Evolutionary conservation across 2,329 filamentous ascomycete species (phyloP), one percentile per base, ranked within the genome.

Genomic region (Alternaria angustiovoidea): DNA sequence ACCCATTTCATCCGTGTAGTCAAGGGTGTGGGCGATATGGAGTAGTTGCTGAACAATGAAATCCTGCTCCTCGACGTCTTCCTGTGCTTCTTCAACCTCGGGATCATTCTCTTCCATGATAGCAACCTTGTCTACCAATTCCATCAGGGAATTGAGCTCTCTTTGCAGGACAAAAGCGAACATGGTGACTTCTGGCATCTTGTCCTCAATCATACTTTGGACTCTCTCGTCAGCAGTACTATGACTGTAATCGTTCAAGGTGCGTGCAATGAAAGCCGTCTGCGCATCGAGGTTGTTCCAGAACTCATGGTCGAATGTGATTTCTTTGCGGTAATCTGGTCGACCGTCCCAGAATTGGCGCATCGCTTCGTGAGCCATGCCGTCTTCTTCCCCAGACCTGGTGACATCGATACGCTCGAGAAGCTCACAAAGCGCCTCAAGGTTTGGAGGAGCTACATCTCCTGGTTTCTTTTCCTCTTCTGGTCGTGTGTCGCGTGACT

Each of bases 1-100:
- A 51, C 95, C 95, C 64, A 97, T 92, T 78, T 98, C 95, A 74
- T 99, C 95, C n/a, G 92, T 94, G 79, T 98, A 99, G 79, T 99
- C 95, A 51, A 98, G 86, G 1, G 92, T 96, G 61, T 94, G 85
- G 5, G 93, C 91, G 73, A 99, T 96, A 70, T 97, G 91, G 36
- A 99, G 88, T 58, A 99, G 84, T 75, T 99, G 96, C 76, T 98
- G 94, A 39, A 97, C 91, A 63, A 97, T 91, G 70, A 99, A 99
- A 78, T 98, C 94, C 69, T 94, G 90, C 75, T 97, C 93, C 7
- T 93, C 89, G 0, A 91, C 91, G 67, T 96, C 91, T 71, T 96
- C 92, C 61, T 94, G 91, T 4, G 84, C 85, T 6, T 92, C 91
- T 22, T 88, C 82, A 2, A 81, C 85, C 4, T 89, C 87, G 16